A percentile compares a stretch with the other conserved stretches of the same genome.
Evolutionary conservation across 179 eudicot genomes (phyloP).

Genomic region (Nepenthes alata): DNA sequence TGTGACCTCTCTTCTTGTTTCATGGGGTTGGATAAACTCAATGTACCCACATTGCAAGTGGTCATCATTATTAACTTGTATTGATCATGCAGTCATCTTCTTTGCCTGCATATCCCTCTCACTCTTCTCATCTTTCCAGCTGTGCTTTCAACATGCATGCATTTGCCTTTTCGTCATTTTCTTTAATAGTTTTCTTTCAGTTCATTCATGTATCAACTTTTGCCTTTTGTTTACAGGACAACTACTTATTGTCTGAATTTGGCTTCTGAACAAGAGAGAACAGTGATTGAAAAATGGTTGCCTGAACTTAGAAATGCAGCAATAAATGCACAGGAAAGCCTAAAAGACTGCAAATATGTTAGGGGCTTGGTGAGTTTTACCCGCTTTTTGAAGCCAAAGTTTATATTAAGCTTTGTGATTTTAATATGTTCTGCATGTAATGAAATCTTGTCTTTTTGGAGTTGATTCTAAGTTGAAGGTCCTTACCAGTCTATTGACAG

Average conservation of each 20-base stretch:
- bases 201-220: conserved; percentile 2
- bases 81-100: neutral
- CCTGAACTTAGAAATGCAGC: conserved; percentile 65
- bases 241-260: conserved; percentile 68
- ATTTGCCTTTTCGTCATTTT: neutral
- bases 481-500: no score
- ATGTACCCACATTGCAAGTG: neutral
- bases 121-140: neutral
- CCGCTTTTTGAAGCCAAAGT: neutral
- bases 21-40: neutral
- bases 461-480: no score
- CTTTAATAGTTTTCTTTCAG: neutral
- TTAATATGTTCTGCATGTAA: neutral
- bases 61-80: neutral
- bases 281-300: conserved; percentile 63
- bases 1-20: conserved; percentile 1
- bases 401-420: neutral
- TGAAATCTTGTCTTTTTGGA: neutral
- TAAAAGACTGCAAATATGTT: conserved; percentile 74
- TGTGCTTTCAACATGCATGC: neutral
- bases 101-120: neutral
- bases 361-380: conserved; percentile 71
- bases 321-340: conserved; percentile 61
- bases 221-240: conserved; percentile 40
- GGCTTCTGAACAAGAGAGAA: conserved; percentile 92